phyloP scores from a whole-genome alignment of 2,329 filamentous ascomycete species.

The Fusarium udum region DNA sequence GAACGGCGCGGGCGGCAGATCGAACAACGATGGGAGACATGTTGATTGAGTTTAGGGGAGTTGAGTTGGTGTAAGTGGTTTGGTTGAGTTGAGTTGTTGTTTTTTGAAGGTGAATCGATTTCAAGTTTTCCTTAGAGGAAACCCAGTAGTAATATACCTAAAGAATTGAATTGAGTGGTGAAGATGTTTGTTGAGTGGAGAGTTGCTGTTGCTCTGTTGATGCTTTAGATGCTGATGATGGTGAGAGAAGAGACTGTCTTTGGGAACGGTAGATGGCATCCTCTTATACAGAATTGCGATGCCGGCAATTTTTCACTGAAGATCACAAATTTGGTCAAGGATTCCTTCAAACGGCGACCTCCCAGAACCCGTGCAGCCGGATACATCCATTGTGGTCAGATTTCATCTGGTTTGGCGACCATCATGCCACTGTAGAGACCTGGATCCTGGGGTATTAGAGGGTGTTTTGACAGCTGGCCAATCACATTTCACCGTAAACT shows the following conservation, averaged over 20 bases:
- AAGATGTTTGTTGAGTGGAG: conserved; percentile 39
- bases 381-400: conserved; percentile 43
- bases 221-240: conserved; percentile 36
- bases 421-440: conserved; percentile 40
- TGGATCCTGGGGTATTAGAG: conserved; percentile 26
- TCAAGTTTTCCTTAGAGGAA: conserved; percentile 1
- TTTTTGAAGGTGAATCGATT: conserved; percentile 19
- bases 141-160: conserved; percentile 23
- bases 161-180: conserved; percentile 18
- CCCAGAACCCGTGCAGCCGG: conserved; percentile 37
- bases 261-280: conserved; percentile 27
- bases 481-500: background rate
- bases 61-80: conserved; percentile 25
- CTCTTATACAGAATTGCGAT: conserved; percentile 41
- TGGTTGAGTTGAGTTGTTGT: background rate
- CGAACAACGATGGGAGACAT: conserved; percentile 46
- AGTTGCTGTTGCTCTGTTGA: conserved; percentile 33
- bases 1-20: conserved; percentile 43
- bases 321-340: conserved; percentile 24
- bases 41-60: conserved; percentile 28
- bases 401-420: conserved; percentile 36
- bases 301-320: conserved; percentile 18
- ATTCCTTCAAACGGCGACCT: conserved; percentile 39
- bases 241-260: conserved; percentile 27
- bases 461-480: conserved; percentile 21